Evolutionary conservation across 2,329 filamentous ascomycete species (phyloP).

Genomic region (Monascus ruber): DNA sequence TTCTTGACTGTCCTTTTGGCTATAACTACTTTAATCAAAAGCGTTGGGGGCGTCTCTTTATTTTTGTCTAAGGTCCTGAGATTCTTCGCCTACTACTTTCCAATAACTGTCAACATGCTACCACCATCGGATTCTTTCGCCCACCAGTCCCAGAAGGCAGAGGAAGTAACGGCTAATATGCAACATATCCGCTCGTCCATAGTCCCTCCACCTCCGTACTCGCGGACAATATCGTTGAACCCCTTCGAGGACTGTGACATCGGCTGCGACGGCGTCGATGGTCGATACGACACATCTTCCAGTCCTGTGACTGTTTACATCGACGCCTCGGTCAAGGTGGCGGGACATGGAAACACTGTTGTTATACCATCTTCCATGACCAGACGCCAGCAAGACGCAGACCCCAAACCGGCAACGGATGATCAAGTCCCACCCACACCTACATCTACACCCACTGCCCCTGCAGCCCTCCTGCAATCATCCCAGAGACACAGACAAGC

Average conservation of each 20-base stretch:
- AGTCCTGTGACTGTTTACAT: conserved; percentile 20
- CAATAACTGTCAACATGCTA: conserved; percentile 9
- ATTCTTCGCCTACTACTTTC: background rate
- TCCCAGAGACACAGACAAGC: conserved; percentile 11
- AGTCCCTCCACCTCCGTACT: conserved; percentile 15
- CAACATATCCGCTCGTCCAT: conserved; percentile 4
- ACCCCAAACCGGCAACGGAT: background rate
- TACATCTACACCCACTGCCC: conserved; percentile 1
- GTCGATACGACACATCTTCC: background rate
- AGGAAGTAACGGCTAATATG: conserved; percentile 10
- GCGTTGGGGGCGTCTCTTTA: background rate
- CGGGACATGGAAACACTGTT: conserved; percentile 23
- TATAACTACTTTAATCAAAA: too few relatives aligned
- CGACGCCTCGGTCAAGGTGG: conserved; percentile 23
- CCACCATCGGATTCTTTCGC: conserved; percentile 18
- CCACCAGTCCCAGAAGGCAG: conserved; percentile 18
- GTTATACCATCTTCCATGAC: conserved; percentile 12
- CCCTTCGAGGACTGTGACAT: conserved; percentile 1
- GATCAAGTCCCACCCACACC: background rate
- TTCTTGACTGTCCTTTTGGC: too few relatives aligned
- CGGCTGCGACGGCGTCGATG: conserved; percentile 9
- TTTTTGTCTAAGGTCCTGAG: background rate
- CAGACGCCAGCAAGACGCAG: background rate
- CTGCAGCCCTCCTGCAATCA: conserved; percentile 3
- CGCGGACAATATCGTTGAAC: conserved; percentile 1